phyloP scores from a whole-genome alignment of 805 yeast species.

The Pichia thaimueangensis region DNA sequence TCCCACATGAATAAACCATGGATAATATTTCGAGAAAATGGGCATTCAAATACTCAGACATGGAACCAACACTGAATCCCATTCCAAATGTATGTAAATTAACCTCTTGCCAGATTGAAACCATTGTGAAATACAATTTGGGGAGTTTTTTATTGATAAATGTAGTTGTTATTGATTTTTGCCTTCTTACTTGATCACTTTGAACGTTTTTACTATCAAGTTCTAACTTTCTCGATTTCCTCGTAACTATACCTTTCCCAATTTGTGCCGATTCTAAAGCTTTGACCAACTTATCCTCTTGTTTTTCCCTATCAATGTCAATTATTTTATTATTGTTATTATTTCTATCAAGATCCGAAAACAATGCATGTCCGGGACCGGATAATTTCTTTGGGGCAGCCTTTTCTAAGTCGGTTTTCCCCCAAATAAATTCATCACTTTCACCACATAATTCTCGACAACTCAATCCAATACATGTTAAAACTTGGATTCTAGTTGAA shows the following conservation, averaged over 20 bases:
- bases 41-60: slow-evolving; percentile 45
- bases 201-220: slow-evolving; percentile 7
- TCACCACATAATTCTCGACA: slow-evolving; percentile 61
- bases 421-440: slow-evolving; percentile 43
- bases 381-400: slow-evolving; percentile 37
- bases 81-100: slow-evolving; percentile 31
- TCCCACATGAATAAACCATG: slow-evolving; percentile 49
- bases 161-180: slow-evolving; percentile 15
- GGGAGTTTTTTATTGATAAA: slow-evolving; percentile 35
- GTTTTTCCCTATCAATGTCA: slow-evolving; percentile 33
- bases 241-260: slow-evolving; percentile 34
- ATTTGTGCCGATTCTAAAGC: slow-evolving; percentile 23
- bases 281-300: slow-evolving; percentile 30
- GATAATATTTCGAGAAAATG: slow-evolving; percentile 58
- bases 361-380: slow-evolving; percentile 37
- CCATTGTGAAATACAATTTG: slow-evolving; percentile 48
- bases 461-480: slow-evolving; percentile 63
- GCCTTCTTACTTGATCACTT: slow-evolving; percentile 14
- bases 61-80: slow-evolving; percentile 44
- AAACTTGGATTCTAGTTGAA: slow-evolving; percentile 64
- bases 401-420: slow-evolving; percentile 29
- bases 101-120: slow-evolving; percentile 38
- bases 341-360: slow-evolving; percentile 19
- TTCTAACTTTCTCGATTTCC: slow-evolving; percentile 35
- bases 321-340: slow-evolving; percentile 24